These are phyloP conservation scores for Pyrenochaeta sp. DNA, from an alignment of 2,329 filamentous ascomycete species.

Conservation along the genomic window DNA sequence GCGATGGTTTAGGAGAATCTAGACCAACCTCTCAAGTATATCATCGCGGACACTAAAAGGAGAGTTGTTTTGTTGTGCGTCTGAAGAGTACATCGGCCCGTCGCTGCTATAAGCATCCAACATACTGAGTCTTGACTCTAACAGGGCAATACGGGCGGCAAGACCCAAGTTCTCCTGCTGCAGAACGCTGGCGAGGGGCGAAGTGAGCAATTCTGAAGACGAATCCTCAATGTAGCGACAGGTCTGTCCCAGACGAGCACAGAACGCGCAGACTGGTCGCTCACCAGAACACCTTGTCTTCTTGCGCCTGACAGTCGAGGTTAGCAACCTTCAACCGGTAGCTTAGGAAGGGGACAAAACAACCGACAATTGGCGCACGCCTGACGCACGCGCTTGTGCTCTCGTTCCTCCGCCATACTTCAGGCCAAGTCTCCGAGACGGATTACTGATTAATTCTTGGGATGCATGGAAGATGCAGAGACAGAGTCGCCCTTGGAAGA, in stretches of 20 bases:
- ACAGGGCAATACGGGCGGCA: slow-evolving; percentile 5
- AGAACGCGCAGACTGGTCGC: slow-evolving; percentile 12
- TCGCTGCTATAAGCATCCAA: no score
- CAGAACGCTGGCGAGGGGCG: no score
- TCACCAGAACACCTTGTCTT: slow-evolving; percentile 18
- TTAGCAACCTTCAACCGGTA: not conserved
- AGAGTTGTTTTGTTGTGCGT: not conserved
- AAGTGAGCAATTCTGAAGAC: no score
- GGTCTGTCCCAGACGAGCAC: slow-evolving; percentile 11
- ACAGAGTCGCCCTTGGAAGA: no score
- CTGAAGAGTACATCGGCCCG: no score
- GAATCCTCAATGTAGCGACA: slow-evolving; percentile 13
- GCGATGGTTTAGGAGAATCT: no score
- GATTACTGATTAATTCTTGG: no score
- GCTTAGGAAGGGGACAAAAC: not conserved
- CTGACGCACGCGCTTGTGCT: slow-evolving; percentile 14
- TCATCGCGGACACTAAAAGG: no score
- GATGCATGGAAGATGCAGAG: no score
- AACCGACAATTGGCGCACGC: slow-evolving; percentile 16
- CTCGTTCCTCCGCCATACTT: slow-evolving; percentile 9
- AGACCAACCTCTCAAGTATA: no score
- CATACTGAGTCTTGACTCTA: slow-evolving; percentile 5
- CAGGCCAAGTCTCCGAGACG: no score
- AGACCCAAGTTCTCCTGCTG: slow-evolving; percentile 4
- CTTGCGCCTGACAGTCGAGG: slow-evolving; percentile 7